Percentiles rank a stretch among this genome's conserved stretches.
Conservation (phyloP, 73 alveolate species). For the Symbiodinium natans region DNA sequence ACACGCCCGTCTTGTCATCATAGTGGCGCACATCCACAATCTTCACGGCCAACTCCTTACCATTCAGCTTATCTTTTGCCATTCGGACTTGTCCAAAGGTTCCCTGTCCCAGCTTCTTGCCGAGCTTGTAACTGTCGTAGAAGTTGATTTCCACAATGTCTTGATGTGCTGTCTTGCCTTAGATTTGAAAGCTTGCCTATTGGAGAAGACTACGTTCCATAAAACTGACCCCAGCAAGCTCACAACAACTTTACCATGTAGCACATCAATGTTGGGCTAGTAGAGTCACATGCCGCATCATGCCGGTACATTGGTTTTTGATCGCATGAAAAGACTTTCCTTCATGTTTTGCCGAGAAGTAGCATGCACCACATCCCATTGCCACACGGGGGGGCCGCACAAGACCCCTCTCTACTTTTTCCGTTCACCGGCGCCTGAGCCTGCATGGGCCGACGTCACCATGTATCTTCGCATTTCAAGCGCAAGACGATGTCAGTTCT, state of each 20-base stretch:
- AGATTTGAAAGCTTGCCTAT: background rate
- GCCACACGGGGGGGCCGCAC: slow-evolving; percentile 6
- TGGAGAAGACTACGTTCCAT: too few relatives aligned
- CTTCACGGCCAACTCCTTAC: slow-evolving; percentile 81
- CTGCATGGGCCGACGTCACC: too few relatives aligned
- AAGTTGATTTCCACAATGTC: slow-evolving; percentile 80
- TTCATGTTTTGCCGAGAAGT: background rate
- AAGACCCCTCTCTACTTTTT: background rate
- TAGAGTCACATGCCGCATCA: background rate
- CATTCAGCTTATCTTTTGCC: slow-evolving; percentile 80
- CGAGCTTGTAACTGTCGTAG: slow-evolving; percentile 85
- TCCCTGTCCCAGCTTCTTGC: slow-evolving; percentile 93
- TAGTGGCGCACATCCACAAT: slow-evolving; percentile 91
- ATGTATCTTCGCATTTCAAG: too few relatives aligned
- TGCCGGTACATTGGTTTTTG: too few relatives aligned
- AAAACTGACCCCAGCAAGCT: too few relatives aligned
- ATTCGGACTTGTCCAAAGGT: slow-evolving; percentile 79
- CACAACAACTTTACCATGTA: too few relatives aligned
- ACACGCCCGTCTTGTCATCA: slow-evolving; percentile 77
- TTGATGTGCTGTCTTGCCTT: slow-evolving; percentile 45
- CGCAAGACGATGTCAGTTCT: too few relatives aligned
- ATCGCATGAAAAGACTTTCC: background rate
- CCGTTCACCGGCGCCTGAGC: too few relatives aligned
- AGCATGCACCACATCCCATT: slow-evolving; percentile 92
- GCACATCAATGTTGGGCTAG: background rate